Percentiles rank a stretch among this genome's conserved stretches.
Evolutionary conservation across 169 alveolate species (phyloP).

Genomic region (Plasmodium knowlesi): DNA sequence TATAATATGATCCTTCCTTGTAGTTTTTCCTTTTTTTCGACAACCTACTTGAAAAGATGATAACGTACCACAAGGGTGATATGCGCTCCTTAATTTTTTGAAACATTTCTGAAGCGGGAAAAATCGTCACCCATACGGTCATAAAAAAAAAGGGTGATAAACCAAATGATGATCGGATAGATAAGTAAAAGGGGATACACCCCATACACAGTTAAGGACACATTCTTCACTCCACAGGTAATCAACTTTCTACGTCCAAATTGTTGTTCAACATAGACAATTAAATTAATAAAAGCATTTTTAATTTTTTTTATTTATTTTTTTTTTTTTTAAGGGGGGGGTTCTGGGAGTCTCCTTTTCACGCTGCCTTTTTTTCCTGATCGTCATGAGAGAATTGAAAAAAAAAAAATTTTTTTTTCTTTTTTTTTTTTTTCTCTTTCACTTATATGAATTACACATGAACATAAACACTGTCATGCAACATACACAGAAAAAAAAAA

Average conservation of each 20-base stretch:
- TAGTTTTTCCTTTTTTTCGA: not conserved
- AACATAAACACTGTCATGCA: no score
- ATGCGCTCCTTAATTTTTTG: not conserved
- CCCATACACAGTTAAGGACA: not conserved
- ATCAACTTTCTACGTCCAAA: not conserved
- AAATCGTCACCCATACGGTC: not conserved
- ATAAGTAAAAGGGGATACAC: not conserved
- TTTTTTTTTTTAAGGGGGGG: no score
- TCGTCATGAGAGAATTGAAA: no score
- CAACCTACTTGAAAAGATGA: not conserved
- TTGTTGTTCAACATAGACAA: not conserved
- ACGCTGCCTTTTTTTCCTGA: no score
- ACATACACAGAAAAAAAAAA: no score
- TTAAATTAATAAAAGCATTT: slow-evolving; percentile 50
- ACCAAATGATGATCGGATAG: not conserved
- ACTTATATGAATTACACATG: no score
- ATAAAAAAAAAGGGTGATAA: not conserved
- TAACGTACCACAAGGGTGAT: not conserved
- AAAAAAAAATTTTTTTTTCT: no score
- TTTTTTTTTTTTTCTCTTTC: no score
- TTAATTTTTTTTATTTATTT: slow-evolving; percentile 7
- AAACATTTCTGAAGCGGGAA: not conserved
- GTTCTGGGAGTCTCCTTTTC: no score
- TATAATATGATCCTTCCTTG: not conserved
- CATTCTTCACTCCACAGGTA: not conserved